A percentile compares a stretch with the other conserved stretches of the same genome.
Conservation (phyloP, 2,329 filamentous ascomycete species). For the Microdochium trichocladiopsis region DNA sequence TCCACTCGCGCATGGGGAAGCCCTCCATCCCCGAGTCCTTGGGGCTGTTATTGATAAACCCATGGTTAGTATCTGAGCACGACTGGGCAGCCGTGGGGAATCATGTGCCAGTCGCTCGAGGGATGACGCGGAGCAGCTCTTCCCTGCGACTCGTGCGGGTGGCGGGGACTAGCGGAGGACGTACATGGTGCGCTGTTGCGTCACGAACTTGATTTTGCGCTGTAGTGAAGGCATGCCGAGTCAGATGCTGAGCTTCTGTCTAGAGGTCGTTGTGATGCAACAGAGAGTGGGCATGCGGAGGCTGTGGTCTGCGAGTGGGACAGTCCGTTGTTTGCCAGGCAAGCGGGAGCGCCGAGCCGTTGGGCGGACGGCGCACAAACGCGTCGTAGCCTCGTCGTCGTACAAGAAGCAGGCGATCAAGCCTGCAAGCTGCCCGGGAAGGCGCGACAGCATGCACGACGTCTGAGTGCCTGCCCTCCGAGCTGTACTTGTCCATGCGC, state of each 20-base stretch:
- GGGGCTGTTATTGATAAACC: slow-evolving; percentile 42
- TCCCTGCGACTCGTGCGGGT: too few relatives aligned
- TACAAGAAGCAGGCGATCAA: background rate
- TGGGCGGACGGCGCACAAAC: background rate
- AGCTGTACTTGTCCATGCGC: too few relatives aligned
- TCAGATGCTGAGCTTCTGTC: slow-evolving; percentile 7
- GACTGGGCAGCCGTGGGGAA: too few relatives aligned
- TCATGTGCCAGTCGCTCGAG: too few relatives aligned
- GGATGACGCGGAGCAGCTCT: too few relatives aligned
- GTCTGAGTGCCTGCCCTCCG: too few relatives aligned
- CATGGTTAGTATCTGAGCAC: slow-evolving; percentile 8
- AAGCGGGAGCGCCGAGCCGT: too few relatives aligned
- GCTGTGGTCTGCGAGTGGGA: background rate
- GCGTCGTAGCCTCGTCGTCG: background rate
- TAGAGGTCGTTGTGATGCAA: background rate
- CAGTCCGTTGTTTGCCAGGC: background rate
- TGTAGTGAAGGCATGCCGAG: slow-evolving; percentile 39
- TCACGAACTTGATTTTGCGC: slow-evolving; percentile 87
- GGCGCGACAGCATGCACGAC: background rate
- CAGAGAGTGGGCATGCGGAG: background rate
- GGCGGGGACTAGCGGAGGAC: too few relatives aligned
- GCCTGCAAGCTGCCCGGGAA: background rate
- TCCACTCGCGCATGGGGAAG: slow-evolving; percentile 91
- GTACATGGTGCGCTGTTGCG: slow-evolving; percentile 84
- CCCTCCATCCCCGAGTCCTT: slow-evolving; percentile 78